These are phyloP conservation scores for Epichloe scottii DNA, from an alignment of 2,329 filamentous ascomycete genomes.

Conservation along the genomic window DNA sequence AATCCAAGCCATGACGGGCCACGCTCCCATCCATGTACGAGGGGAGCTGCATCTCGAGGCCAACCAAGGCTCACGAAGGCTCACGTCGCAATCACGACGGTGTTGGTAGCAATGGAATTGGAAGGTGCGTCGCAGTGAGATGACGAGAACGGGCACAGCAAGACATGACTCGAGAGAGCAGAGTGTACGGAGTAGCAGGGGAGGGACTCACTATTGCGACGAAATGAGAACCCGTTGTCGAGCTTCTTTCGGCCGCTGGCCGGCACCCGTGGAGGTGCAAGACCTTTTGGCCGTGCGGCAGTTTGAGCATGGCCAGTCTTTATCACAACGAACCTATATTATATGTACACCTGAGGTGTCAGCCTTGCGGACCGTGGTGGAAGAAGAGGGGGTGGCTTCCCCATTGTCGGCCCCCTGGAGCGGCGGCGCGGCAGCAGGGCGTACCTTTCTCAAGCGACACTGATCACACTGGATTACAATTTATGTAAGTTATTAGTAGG, in stretches of 20 bases:
- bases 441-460: slow-evolving; percentile 29
- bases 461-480: slow-evolving; percentile 28
- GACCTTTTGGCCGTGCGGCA: slow-evolving; percentile 39
- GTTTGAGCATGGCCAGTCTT: slow-evolving; percentile 45
- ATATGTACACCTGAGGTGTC: not conserved
- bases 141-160: not conserved
- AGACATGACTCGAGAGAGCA: not conserved
- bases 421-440: slow-evolving; percentile 4
- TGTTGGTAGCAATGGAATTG: not conserved
- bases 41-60: not conserved
- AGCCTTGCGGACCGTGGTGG: slow-evolving; percentile 2
- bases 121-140: not conserved
- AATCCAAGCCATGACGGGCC: not conserved
- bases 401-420: not conserved
- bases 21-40: not conserved
- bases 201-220: slow-evolving; percentile 41
- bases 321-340: slow-evolving; percentile 43
- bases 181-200: not conserved
- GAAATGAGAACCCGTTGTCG: slow-evolving; percentile 46
- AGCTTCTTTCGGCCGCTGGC: slow-evolving; percentile 41
- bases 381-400: not conserved
- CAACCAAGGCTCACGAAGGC: not conserved
- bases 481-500: not conserved
- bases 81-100: not conserved
- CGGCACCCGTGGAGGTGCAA: slow-evolving; percentile 42